Base-by-base conservation (phyloP, 1,139 yeast genomes). In the Blastobotrys malaysiensis region DNA sequence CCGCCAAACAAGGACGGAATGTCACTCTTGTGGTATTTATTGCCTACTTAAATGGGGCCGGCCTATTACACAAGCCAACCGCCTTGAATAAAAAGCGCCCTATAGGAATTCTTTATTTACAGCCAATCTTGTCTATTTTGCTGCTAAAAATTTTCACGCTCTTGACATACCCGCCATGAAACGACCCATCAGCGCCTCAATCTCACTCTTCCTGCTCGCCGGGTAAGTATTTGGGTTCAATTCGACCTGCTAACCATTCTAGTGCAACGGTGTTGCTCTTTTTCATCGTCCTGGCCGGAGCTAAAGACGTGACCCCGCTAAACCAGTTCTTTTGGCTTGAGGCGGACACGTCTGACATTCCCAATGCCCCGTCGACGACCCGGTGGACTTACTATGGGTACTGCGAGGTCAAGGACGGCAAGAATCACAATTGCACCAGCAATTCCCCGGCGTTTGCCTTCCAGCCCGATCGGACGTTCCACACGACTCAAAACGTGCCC, bases 301-400 rank as follows among this genome's bases (percentile, higher is more conserved):
- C 81, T 20, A 72, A 76, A 36, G 70, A 74, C 20, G 61, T 66
- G 13, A 72, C 78, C 5, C 79, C 83, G 1, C 66, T 86, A 56
- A 75, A 77, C 55, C 70, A 76, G 56, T 83, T 86, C 69, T 87
- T 82, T 72, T 87, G 88, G 85, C 71, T 88, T 43, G 75, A 84
- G 65, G 90, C 87, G 18, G 83, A 82, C 58, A 84, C 95, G 26
- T 69, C 79, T n/a, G 71, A 70, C 16, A 78, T 84, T 54, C 65
- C 77, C 11, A 77, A 78, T 47, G 82, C 85, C 18, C 70, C 73
- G 49, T 61, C 67, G 21, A 63, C 70, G 36, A 75, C 84, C 3
- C 76, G 88, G 68, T 88, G 95, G 95, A 85, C 89, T n/a, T 75
- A 77, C 62, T 88, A 86, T 70, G 77, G 78, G 51, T 65, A 75